Evolutionary conservation across 176 grass and related monocot genomes (phyloP), one percentile per base, ranked within the genome.

Genomic region (Saccharum spontaneum): DNA sequence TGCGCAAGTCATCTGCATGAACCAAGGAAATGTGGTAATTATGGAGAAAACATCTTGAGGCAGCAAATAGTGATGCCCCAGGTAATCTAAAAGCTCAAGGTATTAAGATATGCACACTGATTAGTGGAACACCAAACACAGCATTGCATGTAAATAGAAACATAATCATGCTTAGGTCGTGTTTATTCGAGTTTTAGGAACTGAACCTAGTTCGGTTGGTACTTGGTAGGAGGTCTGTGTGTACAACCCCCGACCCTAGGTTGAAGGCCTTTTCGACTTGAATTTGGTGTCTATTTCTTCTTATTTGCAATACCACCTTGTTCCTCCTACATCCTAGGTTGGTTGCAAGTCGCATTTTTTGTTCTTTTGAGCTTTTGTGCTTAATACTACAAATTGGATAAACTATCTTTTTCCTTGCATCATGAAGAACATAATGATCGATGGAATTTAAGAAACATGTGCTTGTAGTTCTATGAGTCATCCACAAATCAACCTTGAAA

Each of bases 61-160:
- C 22, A 70, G 37, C 13, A 31, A 82, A 20, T 82, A 70, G 31
- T 31, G 54, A 69, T 70, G 18, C 1, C 10, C 38, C 20, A 39
- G 13, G 22, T 84, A 63, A 67, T 83, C 61, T 74, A 74, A 74
- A 46, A 76, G 46, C 46, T 69, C 37, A 81, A 55, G 65, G 20
- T 82, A 43, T 34, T 59, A 7, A 69, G 6, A 68, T 44, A 40
- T 44, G 28, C 43, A 68, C 33, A 81, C 30, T 33, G 61, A 71
- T 67, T 2, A 44, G 4, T 88, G 26, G 37, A 88, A 75, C 18
- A 65, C 36, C 59, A 20, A 84, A 76, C 26, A 66, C 48, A 76
- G 39, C 41, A 81, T 38, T 75, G 39, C 11, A 73, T 50, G 77
- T 62, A 44, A 68, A 75, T 8, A 43, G n/a, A 79, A 41, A 41